These are phyloP conservation scores for Corinectria fuckeliana DNA, from an alignment of 2,329 filamentous ascomycete genomes.

Conservation along the genomic window DNA sequence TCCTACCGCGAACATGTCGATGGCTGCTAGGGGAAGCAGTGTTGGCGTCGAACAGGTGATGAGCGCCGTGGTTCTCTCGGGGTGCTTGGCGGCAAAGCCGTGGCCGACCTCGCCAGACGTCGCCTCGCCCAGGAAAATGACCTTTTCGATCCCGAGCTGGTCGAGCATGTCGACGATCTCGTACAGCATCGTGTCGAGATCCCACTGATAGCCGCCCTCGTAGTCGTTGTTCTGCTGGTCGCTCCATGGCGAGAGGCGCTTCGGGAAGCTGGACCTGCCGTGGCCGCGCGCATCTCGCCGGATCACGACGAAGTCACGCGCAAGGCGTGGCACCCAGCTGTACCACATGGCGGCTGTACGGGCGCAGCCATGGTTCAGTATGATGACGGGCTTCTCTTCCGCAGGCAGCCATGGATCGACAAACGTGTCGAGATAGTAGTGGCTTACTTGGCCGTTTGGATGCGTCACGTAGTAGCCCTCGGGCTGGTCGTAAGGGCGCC, in stretches of 20 bases:
- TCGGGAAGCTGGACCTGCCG: not conserved
- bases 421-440: not conserved
- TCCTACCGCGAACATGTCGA: not conserved
- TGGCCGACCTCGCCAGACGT: not conserved
- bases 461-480: not conserved
- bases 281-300: not conserved
- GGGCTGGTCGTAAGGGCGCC: not conserved
- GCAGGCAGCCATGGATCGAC: not conserved
- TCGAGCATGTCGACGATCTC: constrained; percentile 5
- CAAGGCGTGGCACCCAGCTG: not conserved
- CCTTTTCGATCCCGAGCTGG: not conserved
- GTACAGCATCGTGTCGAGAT: not conserved
- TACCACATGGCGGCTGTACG: not conserved
- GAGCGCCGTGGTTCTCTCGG: not conserved
- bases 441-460: not conserved
- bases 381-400: not conserved
- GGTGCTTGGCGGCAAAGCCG: not conserved
- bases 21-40: not conserved
- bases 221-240: not conserved
- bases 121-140: not conserved
- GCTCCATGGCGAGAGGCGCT: not conserved
- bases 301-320: not conserved
- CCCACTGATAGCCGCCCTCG: not conserved
- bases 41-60: not conserved
- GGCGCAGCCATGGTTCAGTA: not conserved